These are phyloP conservation scores for Gossypium sturtianum DNA, from an alignment of 345 rosid species.

Conservation along the genomic window DNA sequence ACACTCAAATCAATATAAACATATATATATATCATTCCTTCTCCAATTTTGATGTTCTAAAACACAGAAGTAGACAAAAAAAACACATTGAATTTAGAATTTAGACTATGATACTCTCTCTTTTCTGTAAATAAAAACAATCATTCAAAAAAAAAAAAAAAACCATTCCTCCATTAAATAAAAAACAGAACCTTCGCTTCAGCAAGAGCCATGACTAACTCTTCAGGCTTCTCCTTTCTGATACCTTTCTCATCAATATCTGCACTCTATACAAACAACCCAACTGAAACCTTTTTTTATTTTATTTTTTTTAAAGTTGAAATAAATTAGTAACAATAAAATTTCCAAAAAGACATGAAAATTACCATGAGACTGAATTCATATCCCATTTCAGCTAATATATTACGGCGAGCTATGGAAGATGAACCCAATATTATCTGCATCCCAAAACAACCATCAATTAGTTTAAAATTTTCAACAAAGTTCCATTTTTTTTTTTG, in stretches of 20 bases:
- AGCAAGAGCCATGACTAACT: constrained; percentile 80
- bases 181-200: constrained; percentile 68
- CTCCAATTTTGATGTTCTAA: background rate
- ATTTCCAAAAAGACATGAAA: background rate
- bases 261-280: constrained; percentile 47
- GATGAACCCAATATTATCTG: constrained; percentile 89
- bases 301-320: background rate
- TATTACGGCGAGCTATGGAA: constrained; percentile 61
- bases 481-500: background rate
- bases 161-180: background rate
- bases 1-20: constrained; percentile 16
- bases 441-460: constrained; percentile 5
- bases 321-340: background rate
- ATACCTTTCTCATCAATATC: constrained; percentile 84
- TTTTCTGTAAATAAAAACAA: background rate
- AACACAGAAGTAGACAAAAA: background rate
- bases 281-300: background rate
- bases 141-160: background rate
- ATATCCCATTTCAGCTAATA: constrained; percentile 82
- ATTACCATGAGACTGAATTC: constrained; percentile 66
- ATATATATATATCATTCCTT: background rate
- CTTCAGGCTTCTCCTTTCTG: constrained; percentile 66
- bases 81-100: background rate
- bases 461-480: background rate
- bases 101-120: background rate